phyloP scores from a whole-genome alignment of 345 rosid genomes.

The Salix brachista region DNA sequence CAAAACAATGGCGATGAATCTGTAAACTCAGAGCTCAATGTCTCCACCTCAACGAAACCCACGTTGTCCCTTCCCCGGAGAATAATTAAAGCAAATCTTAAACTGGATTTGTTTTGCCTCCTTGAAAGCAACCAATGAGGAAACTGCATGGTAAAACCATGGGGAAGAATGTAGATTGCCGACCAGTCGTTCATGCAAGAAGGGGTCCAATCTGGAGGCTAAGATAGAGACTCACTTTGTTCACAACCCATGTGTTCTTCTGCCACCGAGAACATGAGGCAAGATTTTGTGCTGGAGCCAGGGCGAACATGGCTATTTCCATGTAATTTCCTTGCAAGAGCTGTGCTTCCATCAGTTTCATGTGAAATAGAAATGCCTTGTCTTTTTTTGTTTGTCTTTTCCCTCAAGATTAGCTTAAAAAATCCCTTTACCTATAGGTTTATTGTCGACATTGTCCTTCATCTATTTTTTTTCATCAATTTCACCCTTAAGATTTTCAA shows the following conservation, averaged over 20 bases:
- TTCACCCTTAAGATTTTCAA: background rate
- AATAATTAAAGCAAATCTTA: too few species aligned
- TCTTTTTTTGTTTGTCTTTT: too few species aligned
- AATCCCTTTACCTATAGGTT: too few species aligned
- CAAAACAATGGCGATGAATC: too few species aligned
- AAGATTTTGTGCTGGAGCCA: too few species aligned
- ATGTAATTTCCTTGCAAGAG: background rate
- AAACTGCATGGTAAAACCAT: background rate
- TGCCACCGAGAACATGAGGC: background rate
- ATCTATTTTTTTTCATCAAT: background rate
- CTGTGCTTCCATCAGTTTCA: background rate
- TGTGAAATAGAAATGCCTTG: background rate
- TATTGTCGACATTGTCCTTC: too few species aligned
- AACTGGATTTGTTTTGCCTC: too few species aligned
- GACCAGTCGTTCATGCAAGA: background rate
- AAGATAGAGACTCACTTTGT: background rate
- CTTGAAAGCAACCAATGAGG: background rate
- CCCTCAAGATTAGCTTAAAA: too few species aligned
- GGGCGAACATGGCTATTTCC: background rate
- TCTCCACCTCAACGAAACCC: too few species aligned
- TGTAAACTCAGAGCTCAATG: too few species aligned
- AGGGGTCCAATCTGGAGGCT: background rate
- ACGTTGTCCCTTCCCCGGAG: too few species aligned
- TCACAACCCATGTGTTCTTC: background rate
- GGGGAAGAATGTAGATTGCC: background rate